Evolutionary conservation across 2,329 filamentous ascomycete genomes (phyloP).

Genomic region (Atkinsonella texensis): DNA sequence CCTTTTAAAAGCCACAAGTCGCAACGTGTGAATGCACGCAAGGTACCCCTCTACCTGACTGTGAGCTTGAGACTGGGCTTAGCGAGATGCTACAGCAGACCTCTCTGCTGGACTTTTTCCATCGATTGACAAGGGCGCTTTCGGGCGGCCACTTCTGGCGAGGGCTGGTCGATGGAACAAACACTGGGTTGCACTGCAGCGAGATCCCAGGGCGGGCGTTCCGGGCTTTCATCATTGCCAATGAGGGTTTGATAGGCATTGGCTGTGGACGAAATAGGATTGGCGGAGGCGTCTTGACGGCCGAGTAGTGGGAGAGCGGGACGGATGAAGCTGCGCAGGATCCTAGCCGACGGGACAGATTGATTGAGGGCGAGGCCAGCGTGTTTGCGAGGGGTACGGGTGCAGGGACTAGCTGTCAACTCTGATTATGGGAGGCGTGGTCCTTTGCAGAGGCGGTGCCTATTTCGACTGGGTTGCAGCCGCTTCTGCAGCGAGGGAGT

Average conservation of each 20-base stretch:
- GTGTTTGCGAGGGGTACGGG: slow-evolving; percentile 1
- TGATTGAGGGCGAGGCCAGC: neutral
- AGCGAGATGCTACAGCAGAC: no score
- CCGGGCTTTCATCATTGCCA: no score
- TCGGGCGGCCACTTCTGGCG: no score
- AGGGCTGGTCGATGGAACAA: no score
- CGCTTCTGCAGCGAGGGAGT: slow-evolving; percentile 10
- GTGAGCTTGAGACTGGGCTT: no score
- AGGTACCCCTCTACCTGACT: no score
- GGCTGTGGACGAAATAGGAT: neutral
- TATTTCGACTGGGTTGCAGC: neutral
- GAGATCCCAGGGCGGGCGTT: no score
- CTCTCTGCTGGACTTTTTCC: no score
- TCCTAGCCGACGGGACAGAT: slow-evolving; percentile 8
- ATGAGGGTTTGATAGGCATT: slow-evolving; percentile 4
- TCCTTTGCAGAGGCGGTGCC: slow-evolving; percentile 11
- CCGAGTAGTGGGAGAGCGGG: slow-evolving; percentile 2
- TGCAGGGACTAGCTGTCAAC: slow-evolving; percentile 11
- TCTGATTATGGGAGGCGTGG: slow-evolving; percentile 16
- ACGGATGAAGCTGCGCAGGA: no score
- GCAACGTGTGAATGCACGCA: no score
- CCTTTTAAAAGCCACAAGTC: neutral
- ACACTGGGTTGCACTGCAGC: no score
- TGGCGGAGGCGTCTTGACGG: slow-evolving; percentile 13
- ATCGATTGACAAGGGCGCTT: no score